Conservation (phyloP, 768 basidiomycete species). For the Amanita inopinata region DNA sequence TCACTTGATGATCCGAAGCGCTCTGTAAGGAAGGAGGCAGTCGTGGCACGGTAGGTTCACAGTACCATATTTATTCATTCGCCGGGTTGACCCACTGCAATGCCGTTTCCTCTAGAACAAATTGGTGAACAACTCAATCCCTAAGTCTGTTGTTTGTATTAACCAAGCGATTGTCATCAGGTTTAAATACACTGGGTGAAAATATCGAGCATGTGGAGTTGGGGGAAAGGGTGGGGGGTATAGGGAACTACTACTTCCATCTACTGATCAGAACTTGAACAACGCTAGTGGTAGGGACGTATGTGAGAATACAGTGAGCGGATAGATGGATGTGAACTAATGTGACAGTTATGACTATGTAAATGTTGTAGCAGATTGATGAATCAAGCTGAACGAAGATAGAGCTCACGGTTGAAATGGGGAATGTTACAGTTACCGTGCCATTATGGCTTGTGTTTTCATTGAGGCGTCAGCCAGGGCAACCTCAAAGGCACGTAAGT, state of each 20-base stretch:
- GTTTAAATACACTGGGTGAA: conserved; percentile 52
- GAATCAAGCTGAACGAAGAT: too few species aligned
- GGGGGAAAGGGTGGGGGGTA: conserved; percentile 12
- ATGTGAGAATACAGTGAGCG: conserved; percentile 9
- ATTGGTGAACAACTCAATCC: conserved; percentile 31
- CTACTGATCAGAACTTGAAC: conserved; percentile 15
- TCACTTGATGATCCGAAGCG: conserved; percentile 87
- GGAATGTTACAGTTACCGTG: conserved; percentile 33
- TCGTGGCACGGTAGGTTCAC: conserved; percentile 51
- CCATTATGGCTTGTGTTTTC: conserved; percentile 80
- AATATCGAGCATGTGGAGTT: conserved; percentile 9
- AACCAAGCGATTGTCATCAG: conserved; percentile 22
- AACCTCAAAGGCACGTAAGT: conserved; percentile 64
- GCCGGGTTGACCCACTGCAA: conserved; percentile 1
- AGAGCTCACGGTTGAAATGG: too few species aligned
- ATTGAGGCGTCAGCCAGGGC: conserved; percentile 62
- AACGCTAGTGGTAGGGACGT: conserved; percentile 3
- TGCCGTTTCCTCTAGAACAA: conserved; percentile 31
- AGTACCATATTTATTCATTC: background rate
- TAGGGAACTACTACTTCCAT: conserved; percentile 16
- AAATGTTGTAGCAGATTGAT: conserved; percentile 12
- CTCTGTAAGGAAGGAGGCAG: conserved; percentile 78
- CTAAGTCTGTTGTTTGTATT: conserved; percentile 9
- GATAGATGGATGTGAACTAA: conserved; percentile 13
- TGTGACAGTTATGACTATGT: conserved; percentile 6